Percentiles rank a stretch among this genome's conserved stretches.
Evolutionary conservation across 2,329 filamentous ascomycete genomes (phyloP).

Genomic region (Penicillium sp.): DNA sequence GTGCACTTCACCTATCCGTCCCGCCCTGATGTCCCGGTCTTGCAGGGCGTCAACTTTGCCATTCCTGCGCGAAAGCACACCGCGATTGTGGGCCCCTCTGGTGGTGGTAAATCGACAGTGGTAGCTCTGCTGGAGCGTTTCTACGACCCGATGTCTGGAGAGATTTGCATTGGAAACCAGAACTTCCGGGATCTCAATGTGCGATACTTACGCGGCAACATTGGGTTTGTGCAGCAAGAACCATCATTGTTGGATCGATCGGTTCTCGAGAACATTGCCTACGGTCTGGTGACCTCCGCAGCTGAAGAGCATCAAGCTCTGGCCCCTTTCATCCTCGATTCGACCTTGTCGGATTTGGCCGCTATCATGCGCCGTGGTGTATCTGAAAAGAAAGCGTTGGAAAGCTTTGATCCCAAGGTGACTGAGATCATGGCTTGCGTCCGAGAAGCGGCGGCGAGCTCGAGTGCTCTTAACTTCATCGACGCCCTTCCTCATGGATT

Average conservation of each 20-base stretch:
- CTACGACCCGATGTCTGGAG: constrained; percentile 33
- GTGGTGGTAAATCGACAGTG: constrained; percentile 49
- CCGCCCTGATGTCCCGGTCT: constrained; percentile 32
- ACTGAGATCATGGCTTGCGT: constrained; percentile 16
- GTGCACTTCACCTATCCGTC: constrained; percentile 37
- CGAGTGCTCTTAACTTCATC: constrained; percentile 12
- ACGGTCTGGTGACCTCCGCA: constrained; percentile 37
- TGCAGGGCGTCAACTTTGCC: constrained; percentile 29
- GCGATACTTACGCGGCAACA: constrained; percentile 31
- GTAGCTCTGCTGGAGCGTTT: constrained; percentile 35
- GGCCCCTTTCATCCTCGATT: constrained; percentile 22
- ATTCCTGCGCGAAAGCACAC: constrained; percentile 37
- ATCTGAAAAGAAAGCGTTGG: constrained; percentile 21
- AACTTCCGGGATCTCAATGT: constrained; percentile 32
- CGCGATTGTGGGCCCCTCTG: constrained; percentile 47
- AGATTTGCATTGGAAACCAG: constrained; percentile 28
- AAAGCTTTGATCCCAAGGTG: constrained; percentile 19
- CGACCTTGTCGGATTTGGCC: constrained; percentile 23
- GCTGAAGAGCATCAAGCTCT: constrained; percentile 23
- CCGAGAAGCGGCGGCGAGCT: constrained; percentile 7
- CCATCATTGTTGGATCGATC: constrained; percentile 48
- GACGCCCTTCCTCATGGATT: constrained; percentile 11
- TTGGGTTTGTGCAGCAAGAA: constrained; percentile 48
- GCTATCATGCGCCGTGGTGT: constrained; percentile 22
- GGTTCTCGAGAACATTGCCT: constrained; percentile 51